Evolutionary conservation across 495 filamentous ascomycete genomes (phyloP).

Genomic region (Cenococcum geophilum): DNA sequence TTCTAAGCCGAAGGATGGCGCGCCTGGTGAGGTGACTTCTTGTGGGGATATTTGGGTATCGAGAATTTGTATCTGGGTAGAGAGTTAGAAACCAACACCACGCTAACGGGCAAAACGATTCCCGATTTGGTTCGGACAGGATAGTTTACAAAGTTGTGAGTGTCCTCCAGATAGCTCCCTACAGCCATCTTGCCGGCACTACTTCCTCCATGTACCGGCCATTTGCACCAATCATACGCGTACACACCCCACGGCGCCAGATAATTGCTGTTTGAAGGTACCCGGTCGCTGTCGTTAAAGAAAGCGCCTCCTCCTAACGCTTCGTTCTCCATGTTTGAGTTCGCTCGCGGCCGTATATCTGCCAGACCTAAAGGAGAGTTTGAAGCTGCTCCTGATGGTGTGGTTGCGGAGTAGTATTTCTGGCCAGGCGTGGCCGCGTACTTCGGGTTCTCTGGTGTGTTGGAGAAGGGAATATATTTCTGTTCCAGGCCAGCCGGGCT

Average conservation of each 20-base stretch:
- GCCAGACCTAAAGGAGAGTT: conserved; percentile 86
- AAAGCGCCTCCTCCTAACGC: conserved; percentile 45
- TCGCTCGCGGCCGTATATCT: conserved; percentile 76
- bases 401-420: conserved; percentile 54
- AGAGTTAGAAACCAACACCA: conserved; percentile 7
- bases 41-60: conserved; percentile 74
- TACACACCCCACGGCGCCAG: conserved; percentile 92
- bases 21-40: conserved; percentile 65
- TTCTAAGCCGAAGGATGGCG: conserved; percentile 69
- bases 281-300: conserved; percentile 42
- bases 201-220: conserved; percentile 67
- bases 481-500: conserved; percentile 73
- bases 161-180: conserved; percentile 94
- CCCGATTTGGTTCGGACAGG: background rate
- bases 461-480: conserved; percentile 65
- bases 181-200: conserved; percentile 80
- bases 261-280: conserved; percentile 75
- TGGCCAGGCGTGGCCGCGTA: conserved; percentile 58
- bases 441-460: conserved; percentile 59
- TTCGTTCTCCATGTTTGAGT: conserved; percentile 67
- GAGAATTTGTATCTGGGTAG: conserved; percentile 85
- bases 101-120: too few species aligned
- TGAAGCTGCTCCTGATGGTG: conserved; percentile 62
- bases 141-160: conserved; percentile 82
- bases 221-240: conserved; percentile 99